Evolutionary conservation across 768 basidiomycete species (phyloP).

Genomic region (Mycena olivaceomarginata): DNA sequence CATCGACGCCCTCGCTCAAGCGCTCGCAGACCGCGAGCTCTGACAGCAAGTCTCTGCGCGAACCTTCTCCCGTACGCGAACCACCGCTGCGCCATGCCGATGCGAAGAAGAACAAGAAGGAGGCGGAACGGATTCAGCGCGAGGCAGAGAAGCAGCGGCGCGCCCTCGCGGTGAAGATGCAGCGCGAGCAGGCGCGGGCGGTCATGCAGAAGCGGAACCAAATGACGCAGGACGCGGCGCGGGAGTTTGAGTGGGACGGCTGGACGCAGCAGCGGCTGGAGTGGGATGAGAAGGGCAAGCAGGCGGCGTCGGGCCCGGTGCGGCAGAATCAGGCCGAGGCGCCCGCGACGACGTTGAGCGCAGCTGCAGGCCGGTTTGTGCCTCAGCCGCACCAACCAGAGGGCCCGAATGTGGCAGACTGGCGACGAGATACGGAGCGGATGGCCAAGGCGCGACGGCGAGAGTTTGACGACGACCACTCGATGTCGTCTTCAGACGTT

Average conservation of each 20-base stretch:
- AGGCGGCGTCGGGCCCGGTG: slow-evolving; percentile 77
- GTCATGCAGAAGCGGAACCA: slow-evolving; percentile 94
- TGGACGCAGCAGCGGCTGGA: slow-evolving; percentile 67
- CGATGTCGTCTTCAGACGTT: slow-evolving; percentile 92
- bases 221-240: slow-evolving; percentile 76
- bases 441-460: slow-evolving; percentile 86
- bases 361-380: slow-evolving; percentile 77
- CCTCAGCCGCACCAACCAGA: slow-evolving; percentile 49
- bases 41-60: slow-evolving; percentile 80
- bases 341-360: slow-evolving; percentile 70
- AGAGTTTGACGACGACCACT: slow-evolving; percentile 93
- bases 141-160: slow-evolving; percentile 93
- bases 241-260: slow-evolving; percentile 79
- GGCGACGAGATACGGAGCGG: slow-evolving; percentile 76
- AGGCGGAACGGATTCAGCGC: slow-evolving; percentile 83
- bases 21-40: slow-evolving; percentile 87
- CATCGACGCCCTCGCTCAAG: slow-evolving; percentile 81
- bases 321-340: slow-evolving; percentile 72
- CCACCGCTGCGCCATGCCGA: slow-evolving; percentile 65
- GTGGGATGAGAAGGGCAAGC: slow-evolving; percentile 69
- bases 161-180: slow-evolving; percentile 81
- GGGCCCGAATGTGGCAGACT: slow-evolving; percentile 56
- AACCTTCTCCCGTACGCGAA: slow-evolving; percentile 67
- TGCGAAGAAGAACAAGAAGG: slow-evolving; percentile 87
- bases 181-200: slow-evolving; percentile 92